These are phyloP conservation scores for Leptomonas pyrrhocoris DNA, from an alignment of 208 protist species.

Conservation along the genomic window DNA sequence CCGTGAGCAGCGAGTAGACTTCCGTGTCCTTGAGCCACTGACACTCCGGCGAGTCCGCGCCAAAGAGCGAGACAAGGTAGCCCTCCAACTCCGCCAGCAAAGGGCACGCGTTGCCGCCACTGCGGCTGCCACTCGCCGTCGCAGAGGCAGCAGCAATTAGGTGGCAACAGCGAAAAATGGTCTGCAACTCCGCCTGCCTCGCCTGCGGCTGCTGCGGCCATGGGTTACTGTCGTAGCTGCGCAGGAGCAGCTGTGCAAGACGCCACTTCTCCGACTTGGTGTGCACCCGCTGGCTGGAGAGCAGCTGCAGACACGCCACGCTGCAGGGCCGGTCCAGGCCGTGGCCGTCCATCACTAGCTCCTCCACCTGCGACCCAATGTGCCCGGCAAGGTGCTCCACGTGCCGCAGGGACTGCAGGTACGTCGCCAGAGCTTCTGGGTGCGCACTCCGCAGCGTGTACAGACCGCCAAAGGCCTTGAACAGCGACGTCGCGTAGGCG, in stretches of 20 bases:
- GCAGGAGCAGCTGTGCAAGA: slow-evolving; percentile 40
- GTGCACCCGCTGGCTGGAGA: slow-evolving; percentile 43
- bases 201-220: slow-evolving; percentile 77
- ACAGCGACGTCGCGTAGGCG: slow-evolving; percentile 56
- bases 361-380: slow-evolving; percentile 49
- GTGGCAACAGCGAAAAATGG: slow-evolving; percentile 79
- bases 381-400: slow-evolving; percentile 33
- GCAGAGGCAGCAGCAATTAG: slow-evolving; percentile 39
- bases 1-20: slow-evolving; percentile 59
- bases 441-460: slow-evolving; percentile 71
- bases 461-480: slow-evolving; percentile 29
- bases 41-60: slow-evolving; percentile 51
- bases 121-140: not conserved
- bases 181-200: slow-evolving; percentile 76
- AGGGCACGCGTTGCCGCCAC: not conserved
- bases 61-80: slow-evolving; percentile 48
- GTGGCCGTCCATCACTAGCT: slow-evolving; percentile 46
- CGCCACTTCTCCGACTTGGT: slow-evolving; percentile 35
- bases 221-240: slow-evolving; percentile 61
- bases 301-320: slow-evolving; percentile 76
- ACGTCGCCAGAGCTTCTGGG: slow-evolving; percentile 65
- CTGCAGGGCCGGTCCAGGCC: slow-evolving; percentile 66
- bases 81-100: slow-evolving; percentile 37
- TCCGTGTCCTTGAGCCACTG: slow-evolving; percentile 76
- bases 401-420: slow-evolving; percentile 74